Evolutionary conservation across 2,329 filamentous ascomycete genomes (phyloP).

Genomic region (Sarocladium oryzae): DNA sequence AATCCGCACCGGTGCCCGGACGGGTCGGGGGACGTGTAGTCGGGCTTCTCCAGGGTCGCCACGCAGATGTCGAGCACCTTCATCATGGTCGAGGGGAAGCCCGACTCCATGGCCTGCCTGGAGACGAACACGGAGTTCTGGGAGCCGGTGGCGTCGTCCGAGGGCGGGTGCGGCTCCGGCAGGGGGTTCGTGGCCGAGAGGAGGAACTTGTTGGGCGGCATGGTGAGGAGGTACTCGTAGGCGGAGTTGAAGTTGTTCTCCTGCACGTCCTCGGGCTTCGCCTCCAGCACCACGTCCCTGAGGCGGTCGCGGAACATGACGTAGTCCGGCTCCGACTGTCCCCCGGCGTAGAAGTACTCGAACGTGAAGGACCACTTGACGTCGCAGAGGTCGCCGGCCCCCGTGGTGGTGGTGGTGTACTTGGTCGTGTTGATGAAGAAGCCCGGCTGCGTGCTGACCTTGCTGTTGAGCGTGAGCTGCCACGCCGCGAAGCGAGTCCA

Average conservation of each 20-base stretch:
- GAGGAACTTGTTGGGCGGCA: slow-evolving; percentile 13
- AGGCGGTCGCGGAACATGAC: slow-evolving; percentile 11
- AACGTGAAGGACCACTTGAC: slow-evolving; percentile 12
- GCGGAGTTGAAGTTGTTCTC: slow-evolving; percentile 13
- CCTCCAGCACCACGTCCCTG: slow-evolving; percentile 11
- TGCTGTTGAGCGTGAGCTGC: slow-evolving; percentile 12
- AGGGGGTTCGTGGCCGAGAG: slow-evolving; percentile 11
- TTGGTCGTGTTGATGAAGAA: slow-evolving; percentile 11
- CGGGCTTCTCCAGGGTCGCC: slow-evolving; percentile 10
- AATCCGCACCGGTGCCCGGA: slow-evolving; percentile 10
- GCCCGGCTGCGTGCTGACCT: slow-evolving; percentile 12
- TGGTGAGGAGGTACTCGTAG: slow-evolving; percentile 12
- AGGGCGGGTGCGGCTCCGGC: slow-evolving; percentile 12
- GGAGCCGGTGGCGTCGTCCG: slow-evolving; percentile 12
- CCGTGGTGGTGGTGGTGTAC: too few relatives aligned
- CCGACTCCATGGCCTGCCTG: slow-evolving; percentile 12
- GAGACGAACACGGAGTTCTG: slow-evolving; percentile 14
- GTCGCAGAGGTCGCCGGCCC: slow-evolving; percentile 7
- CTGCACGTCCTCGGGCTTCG: slow-evolving; percentile 9
- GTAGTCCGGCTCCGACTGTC: slow-evolving; percentile 9
- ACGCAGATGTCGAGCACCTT: slow-evolving; percentile 13
- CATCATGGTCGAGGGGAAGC: slow-evolving; percentile 13
- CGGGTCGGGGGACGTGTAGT: slow-evolving; percentile 10
- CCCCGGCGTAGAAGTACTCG: slow-evolving; percentile 13
- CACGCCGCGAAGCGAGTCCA: slow-evolving; percentile 13